A percentile compares a stretch with the other conserved stretches of the same genome.
phyloP scores from a whole-genome alignment of 2,329 filamentous ascomycete genomes.

The Talaromyces albobiverticillius region DNA sequence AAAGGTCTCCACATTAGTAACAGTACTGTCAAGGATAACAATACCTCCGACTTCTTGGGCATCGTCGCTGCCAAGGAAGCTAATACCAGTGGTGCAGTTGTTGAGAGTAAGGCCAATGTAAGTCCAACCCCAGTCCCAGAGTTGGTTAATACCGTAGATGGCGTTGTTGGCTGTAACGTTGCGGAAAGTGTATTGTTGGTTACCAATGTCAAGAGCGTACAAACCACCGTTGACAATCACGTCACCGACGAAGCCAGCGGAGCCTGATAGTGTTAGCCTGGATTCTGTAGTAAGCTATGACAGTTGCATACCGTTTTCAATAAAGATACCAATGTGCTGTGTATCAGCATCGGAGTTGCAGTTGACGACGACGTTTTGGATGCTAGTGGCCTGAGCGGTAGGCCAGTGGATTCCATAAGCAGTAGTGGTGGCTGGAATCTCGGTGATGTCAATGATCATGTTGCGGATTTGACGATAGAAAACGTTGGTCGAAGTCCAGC shows the following conservation, averaged over 20 bases:
- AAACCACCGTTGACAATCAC: slow-evolving; percentile 60
- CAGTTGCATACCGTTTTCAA: slow-evolving; percentile 50
- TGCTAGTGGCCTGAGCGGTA: slow-evolving; percentile 55
- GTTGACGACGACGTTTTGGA: slow-evolving; percentile 62
- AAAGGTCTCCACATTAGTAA: slow-evolving; percentile 49
- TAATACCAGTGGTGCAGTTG: slow-evolving; percentile 53
- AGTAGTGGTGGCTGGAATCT: slow-evolving; percentile 26
- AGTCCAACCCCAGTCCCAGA: slow-evolving; percentile 62
- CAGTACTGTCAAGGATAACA: slow-evolving; percentile 54
- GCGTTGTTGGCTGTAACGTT: slow-evolving; percentile 54
- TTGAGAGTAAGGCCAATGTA: slow-evolving; percentile 51
- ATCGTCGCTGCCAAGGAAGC: slow-evolving; percentile 42
- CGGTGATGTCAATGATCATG: slow-evolving; percentile 58
- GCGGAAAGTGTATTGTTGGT: slow-evolving; percentile 63
- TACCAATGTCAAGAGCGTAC: slow-evolving; percentile 59
- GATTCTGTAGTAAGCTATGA: background rate
- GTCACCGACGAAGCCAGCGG: slow-evolving; percentile 60
- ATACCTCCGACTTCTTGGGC: slow-evolving; percentile 54
- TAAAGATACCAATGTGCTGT: slow-evolving; percentile 58
- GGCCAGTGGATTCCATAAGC: slow-evolving; percentile 53
- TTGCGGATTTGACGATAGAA: slow-evolving; percentile 67
- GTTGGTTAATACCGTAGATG: slow-evolving; percentile 53
- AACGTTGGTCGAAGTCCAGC: slow-evolving; percentile 52
- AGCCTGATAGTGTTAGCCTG: slow-evolving; percentile 31
- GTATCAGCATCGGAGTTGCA: slow-evolving; percentile 48